These are phyloP conservation scores for Monosporozyma unispora DNA, from an alignment of 805 yeast species.

Conservation along the genomic window DNA sequence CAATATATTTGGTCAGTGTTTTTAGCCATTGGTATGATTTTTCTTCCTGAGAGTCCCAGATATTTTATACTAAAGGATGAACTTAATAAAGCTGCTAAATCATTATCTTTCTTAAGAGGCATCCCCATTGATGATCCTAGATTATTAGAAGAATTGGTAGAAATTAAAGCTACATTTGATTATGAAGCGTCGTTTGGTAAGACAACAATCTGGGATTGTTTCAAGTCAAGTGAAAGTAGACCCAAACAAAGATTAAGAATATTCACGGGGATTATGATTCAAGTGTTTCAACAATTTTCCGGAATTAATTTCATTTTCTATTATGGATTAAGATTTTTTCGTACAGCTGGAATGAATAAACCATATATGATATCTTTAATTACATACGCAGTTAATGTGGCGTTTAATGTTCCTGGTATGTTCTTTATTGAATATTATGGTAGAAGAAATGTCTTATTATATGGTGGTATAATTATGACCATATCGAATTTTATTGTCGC, in stretches of 20 bases:
- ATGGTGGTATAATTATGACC: constrained; percentile 74
- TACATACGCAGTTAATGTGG: constrained; percentile 75
- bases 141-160: constrained; percentile 60
- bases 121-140: constrained; percentile 58
- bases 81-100: constrained; percentile 56
- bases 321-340: constrained; percentile 77
- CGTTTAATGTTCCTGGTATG: constrained; percentile 77
- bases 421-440: constrained; percentile 72
- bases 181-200: constrained; percentile 54
- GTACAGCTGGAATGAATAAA: constrained; percentile 50
- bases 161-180: constrained; percentile 66
- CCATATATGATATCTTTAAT: constrained; percentile 65
- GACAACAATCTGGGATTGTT: constrained; percentile 45
- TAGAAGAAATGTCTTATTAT: constrained; percentile 56
- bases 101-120: constrained; percentile 57
- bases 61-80: constrained; percentile 67
- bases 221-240: constrained; percentile 45
- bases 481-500: constrained; percentile 61
- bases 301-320: constrained; percentile 88
- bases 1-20: constrained; percentile 66
- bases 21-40: constrained; percentile 58
- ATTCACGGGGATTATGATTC: constrained; percentile 57
- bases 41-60: constrained; percentile 84
- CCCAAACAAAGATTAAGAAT: constrained; percentile 50
- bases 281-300: constrained; percentile 80